Percentiles rank a stretch among this genome's conserved stretches.
Evolutionary conservation across 2,329 filamentous ascomycete genomes (phyloP).

Genomic region (Epichloe sylvatica): DNA sequence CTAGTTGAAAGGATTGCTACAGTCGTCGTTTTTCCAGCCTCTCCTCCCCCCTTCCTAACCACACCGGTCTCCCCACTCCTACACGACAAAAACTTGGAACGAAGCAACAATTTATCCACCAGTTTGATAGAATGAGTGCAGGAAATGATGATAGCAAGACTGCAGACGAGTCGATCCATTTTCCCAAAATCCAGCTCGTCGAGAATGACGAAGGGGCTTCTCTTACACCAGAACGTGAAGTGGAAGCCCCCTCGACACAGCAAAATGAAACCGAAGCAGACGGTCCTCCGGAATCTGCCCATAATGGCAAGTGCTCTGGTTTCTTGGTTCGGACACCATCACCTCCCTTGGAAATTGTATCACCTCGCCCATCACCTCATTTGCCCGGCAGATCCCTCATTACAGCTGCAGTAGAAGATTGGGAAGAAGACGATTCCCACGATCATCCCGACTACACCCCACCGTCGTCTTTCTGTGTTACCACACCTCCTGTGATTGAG

Average conservation of each 20-base stretch:
- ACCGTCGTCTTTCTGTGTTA: slow-evolving; percentile 2
- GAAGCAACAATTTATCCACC: neutral
- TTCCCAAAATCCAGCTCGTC: neutral
- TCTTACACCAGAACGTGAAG: neutral
- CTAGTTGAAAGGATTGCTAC: neutral
- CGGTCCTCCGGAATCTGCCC: neutral
- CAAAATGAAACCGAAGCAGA: neutral
- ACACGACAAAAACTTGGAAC: neutral
- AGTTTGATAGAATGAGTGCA: neutral
- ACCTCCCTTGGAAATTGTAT: neutral
- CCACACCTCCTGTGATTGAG: slow-evolving; percentile 1
- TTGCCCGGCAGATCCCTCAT: neutral
- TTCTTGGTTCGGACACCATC: neutral
- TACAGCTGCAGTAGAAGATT: slow-evolving; percentile 6
- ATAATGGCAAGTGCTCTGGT: neutral
- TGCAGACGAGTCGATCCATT: neutral
- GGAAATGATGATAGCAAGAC: neutral
- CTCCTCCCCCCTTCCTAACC: neutral
- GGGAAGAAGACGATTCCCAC: slow-evolving; percentile 4
- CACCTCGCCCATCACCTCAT: slow-evolving; percentile 2
- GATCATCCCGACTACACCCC: neutral
- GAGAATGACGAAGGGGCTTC: slow-evolving; percentile 1
- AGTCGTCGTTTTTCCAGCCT: neutral
- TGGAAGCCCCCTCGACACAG: neutral
- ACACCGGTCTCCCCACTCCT: neutral